Evolutionary conservation across 306 rosid genomes (phyloP), one percentile per base, ranked within the genome.

Genomic region (Malus asiatica): DNA sequence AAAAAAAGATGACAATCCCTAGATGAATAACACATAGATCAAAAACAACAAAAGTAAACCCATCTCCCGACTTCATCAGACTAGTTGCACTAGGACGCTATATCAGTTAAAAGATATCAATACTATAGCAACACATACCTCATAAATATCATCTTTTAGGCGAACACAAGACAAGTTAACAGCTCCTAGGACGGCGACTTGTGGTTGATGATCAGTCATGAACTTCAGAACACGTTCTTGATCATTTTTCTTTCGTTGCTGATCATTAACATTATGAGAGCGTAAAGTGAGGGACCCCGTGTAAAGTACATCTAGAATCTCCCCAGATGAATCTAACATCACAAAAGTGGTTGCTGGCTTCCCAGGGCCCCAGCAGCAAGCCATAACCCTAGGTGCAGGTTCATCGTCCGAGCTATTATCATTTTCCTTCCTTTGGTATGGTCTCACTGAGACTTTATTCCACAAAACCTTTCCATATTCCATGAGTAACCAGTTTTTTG

Each of bases 201-300:
- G 99, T 8, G 99, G 99, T 82, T 95, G 99, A 81, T 95, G 99
- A 72, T 95, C 99, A 6, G 97, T 95, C 99, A 95, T 95, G 84
- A 95, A 95, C 90, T 95, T 95, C 83, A 95, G 72, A 44, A 95
- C 97, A 23, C 97, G 91, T 53, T 95, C 97, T 83, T 95, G 97
- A 77, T 95, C 96, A 76, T 86, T 89, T 82, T 92, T 95, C 89
- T 90, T 95, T 62, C 97, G 89, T 77, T 90, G 97, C 82, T 95
- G 99, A 77, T 92, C 97, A 81, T 72, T 68, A 62, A 82, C 88
- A 79, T 88, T 92, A 60, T 92, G 99, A 23, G 97, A 92, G 65
- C 97, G 89, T 57, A 89, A 74, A 72, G 97, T 90, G 74, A 95
- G 97, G 23, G 99, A 89, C 68, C 96, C 91, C 45, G 96, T 84